These are phyloP conservation scores for Aspergillus fructus DNA, from an alignment of 2,329 filamentous ascomycete species.

Conservation along the genomic window DNA sequence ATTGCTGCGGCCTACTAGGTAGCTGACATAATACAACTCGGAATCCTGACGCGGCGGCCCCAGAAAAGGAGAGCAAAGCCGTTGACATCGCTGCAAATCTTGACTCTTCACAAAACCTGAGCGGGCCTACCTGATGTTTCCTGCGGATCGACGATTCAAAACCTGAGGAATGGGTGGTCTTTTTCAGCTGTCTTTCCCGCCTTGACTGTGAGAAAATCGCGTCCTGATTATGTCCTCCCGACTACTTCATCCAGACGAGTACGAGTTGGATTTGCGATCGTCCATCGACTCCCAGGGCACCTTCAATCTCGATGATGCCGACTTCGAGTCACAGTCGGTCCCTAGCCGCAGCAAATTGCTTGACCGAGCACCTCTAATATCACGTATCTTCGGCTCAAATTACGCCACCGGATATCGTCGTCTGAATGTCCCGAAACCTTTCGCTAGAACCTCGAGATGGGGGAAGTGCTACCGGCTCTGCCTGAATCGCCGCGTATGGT, in stretches of 20 bases:
- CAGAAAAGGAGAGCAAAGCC: not conserved
- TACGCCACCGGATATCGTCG: conserved; percentile 32
- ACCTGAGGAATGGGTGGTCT: conserved; percentile 17
- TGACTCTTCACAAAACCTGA: not conserved
- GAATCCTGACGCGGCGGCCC: not conserved
- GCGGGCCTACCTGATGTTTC: not conserved
- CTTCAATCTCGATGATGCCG: conserved; percentile 43
- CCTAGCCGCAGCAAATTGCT: conserved; percentile 26
- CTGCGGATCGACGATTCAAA: not conserved
- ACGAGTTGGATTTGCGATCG: conserved; percentile 40
- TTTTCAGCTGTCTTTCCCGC: conserved; percentile 3
- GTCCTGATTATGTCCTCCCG: conserved; percentile 35
- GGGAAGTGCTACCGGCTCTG: conserved; percentile 29
- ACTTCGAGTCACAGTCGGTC: conserved; percentile 41
- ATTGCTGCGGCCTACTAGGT: too few relatives aligned
- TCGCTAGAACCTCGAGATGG: conserved; percentile 23
- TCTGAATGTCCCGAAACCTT: conserved; percentile 27
- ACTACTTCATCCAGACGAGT: conserved; percentile 42
- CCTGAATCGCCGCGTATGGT: conserved; percentile 31
- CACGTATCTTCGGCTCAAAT: conserved; percentile 28
- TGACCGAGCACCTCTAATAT: conserved; percentile 25
- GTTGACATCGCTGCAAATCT: not conserved
- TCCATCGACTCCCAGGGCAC: conserved; percentile 40
- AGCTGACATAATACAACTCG: not conserved
- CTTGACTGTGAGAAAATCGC: conserved; percentile 14